Conservation (phyloP, 2,329 filamentous ascomycete species). For the Hypoxylon sp. region DNA sequence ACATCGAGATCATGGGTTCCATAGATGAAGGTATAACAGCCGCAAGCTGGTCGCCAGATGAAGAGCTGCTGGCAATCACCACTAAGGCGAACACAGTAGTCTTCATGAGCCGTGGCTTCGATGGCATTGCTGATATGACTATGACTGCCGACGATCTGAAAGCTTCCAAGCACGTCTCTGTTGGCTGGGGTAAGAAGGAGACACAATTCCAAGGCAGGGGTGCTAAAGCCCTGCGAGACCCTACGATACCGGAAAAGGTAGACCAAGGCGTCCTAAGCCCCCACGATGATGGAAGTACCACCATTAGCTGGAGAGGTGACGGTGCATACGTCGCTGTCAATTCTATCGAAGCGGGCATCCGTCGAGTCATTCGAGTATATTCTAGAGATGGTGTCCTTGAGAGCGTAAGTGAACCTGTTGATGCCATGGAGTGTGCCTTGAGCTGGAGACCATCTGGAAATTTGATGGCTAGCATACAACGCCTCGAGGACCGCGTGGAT, state of each 20-base stretch:
- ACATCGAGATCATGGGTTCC: slow-evolving; percentile 94
- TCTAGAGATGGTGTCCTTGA: slow-evolving; percentile 91
- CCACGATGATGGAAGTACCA: slow-evolving; percentile 77
- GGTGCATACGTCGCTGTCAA: slow-evolving; percentile 92
- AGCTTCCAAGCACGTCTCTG: slow-evolving; percentile 92
- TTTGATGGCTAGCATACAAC: slow-evolving; percentile 86
- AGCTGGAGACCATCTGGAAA: slow-evolving; percentile 95
- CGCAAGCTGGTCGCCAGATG: slow-evolving; percentile 93
- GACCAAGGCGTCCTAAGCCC: slow-evolving; percentile 83
- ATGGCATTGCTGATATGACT: slow-evolving; percentile 80
- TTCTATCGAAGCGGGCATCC: slow-evolving; percentile 73
- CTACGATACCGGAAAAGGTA: slow-evolving; percentile 92
- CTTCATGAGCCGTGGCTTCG: slow-evolving; percentile 93
- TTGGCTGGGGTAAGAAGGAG: slow-evolving; percentile 98
- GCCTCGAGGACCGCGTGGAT: slow-evolving; percentile 75
- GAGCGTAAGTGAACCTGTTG: slow-evolving; percentile 93
- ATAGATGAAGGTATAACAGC: slow-evolving; percentile 92
- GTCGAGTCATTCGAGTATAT: slow-evolving; percentile 89
- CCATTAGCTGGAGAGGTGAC: slow-evolving; percentile 94
- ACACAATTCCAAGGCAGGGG: slow-evolving; percentile 96
- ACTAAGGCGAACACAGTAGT: slow-evolving; percentile 84
- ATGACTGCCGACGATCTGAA: slow-evolving; percentile 83
- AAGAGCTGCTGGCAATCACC: slow-evolving; percentile 86
- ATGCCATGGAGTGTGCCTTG: slow-evolving; percentile 86
- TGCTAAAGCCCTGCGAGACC: slow-evolving; percentile 87